phyloP scores from a whole-genome alignment of 2,329 filamentous ascomycete genomes.

The Xylariales sp. region DNA sequence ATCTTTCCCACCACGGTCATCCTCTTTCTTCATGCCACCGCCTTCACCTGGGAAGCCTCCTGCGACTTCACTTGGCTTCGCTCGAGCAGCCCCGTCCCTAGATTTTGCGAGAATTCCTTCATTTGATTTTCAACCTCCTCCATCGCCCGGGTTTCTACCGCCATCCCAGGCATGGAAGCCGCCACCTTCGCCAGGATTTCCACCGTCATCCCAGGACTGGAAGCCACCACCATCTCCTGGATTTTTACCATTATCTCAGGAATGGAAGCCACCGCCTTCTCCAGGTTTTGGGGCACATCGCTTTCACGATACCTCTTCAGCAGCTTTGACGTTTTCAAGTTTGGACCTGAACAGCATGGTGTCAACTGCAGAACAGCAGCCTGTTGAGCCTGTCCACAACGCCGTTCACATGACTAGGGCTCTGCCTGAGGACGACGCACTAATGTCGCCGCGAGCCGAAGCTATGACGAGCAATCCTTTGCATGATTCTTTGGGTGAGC shows the following conservation, averaged over 20 bases:
- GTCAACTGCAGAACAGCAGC: slow-evolving; percentile 14
- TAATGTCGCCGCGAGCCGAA: slow-evolving; percentile 68
- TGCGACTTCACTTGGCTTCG: slow-evolving; percentile 5
- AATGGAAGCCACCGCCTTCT: slow-evolving; percentile 32
- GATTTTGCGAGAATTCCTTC: slow-evolving; percentile 5
- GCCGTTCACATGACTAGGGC: slow-evolving; percentile 30
- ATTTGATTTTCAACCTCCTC: slow-evolving; percentile 15
- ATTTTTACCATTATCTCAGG: slow-evolving; percentile 16
- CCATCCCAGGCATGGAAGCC: slow-evolving; percentile 21
- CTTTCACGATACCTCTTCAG: slow-evolving; percentile 32
- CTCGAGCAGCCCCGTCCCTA: slow-evolving; percentile 1
- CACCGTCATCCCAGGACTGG: slow-evolving; percentile 19
- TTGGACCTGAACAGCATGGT: slow-evolving; percentile 23
- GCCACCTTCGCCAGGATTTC: slow-evolving; percentile 18
- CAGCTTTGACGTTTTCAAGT: slow-evolving; percentile 40
- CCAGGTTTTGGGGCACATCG: slow-evolving; percentile 39
- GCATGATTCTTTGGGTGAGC: slow-evolving; percentile 38
- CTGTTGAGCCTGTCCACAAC: slow-evolving; percentile 20
- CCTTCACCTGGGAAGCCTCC: slow-evolving; percentile 15
- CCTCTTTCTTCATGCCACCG: slow-evolving; percentile 24
- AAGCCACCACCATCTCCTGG: slow-evolving; percentile 21
- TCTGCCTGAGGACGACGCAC: slow-evolving; percentile 43
- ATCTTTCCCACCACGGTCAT: slow-evolving; percentile 18
- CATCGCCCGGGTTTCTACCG: slow-evolving; percentile 20
- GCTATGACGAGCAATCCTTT: slow-evolving; percentile 69